These are phyloP conservation scores for Sutorius australiensis DNA, from an alignment of 768 basidiomycete genomes.

Conservation along the genomic window DNA sequence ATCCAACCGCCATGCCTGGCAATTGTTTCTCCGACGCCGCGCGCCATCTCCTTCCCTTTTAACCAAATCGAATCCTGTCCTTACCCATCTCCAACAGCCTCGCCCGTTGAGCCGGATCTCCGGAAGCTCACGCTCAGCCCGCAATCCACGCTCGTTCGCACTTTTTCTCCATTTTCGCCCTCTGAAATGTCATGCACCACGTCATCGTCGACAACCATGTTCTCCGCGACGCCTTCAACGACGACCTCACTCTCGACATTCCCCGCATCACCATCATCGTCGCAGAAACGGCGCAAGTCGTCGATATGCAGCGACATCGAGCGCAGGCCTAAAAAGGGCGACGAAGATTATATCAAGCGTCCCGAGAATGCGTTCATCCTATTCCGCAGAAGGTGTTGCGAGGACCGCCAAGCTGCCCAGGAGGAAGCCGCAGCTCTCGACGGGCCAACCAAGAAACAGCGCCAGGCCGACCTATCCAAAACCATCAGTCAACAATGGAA, in stretches of 20 bases:
- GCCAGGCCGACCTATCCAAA: slow-evolving; percentile 77
- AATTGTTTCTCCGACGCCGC: slow-evolving; percentile 61
- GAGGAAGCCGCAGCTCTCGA: slow-evolving; percentile 40
- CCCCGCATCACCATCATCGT: slow-evolving; percentile 31
- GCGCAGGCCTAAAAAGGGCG: slow-evolving; percentile 57
- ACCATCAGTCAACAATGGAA: slow-evolving; percentile 83
- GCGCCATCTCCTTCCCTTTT: slow-evolving; percentile 46
- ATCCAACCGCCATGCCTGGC: slow-evolving; percentile 49
- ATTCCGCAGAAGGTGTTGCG: slow-evolving; percentile 76
- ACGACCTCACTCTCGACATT: slow-evolving; percentile 33
- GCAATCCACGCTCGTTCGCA: slow-evolving; percentile 35
- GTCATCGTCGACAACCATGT: slow-evolving; percentile 41
- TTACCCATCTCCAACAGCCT: slow-evolving; percentile 61
- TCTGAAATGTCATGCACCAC: slow-evolving; percentile 21
- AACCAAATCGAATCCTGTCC: slow-evolving; percentile 45
- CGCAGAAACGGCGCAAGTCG: slow-evolving; percentile 52
- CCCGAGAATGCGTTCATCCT: slow-evolving; percentile 85
- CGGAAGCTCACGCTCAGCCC: slow-evolving; percentile 43
- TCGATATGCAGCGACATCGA: slow-evolving; percentile 46
- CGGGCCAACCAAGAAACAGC: slow-evolving; percentile 62
- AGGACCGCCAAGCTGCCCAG: slow-evolving; percentile 57
- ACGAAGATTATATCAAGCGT: slow-evolving; percentile 80
- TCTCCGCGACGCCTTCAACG: slow-evolving; percentile 36
- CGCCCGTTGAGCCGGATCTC: slow-evolving; percentile 74
- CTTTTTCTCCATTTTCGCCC: slow-evolving; percentile 40